These are phyloP conservation scores for Nicotiana tabacum DNA, from an alignment of 257 asterid genomes.

Conservation along the genomic window DNA sequence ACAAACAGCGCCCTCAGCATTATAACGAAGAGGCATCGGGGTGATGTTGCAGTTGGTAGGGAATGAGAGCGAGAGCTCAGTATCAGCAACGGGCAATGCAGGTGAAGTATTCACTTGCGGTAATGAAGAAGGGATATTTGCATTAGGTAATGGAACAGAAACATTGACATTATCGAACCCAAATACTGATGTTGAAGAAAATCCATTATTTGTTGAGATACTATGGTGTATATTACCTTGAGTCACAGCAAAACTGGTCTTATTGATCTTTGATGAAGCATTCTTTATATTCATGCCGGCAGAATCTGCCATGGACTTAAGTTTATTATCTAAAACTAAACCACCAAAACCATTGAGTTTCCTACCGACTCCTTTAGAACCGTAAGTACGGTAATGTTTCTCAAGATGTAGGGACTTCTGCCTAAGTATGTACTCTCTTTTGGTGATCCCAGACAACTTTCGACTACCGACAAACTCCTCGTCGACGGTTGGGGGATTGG, in stretches of 20 bases:
- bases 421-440: conserved; percentile 65
- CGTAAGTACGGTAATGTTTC: conserved; percentile 56
- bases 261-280: conserved; percentile 35
- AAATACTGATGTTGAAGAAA: conserved; percentile 47
- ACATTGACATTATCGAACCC: conserved; percentile 32
- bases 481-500: conserved; percentile 37
- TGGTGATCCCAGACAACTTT: conserved; percentile 66
- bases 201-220: conserved; percentile 35
- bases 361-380: conserved; percentile 63
- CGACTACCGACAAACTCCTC: conserved; percentile 62
- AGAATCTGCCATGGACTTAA: conserved; percentile 60
- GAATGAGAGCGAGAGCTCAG: conserved; percentile 82
- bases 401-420: conserved; percentile 74
- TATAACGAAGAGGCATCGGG: conserved; percentile 51
- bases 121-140: conserved; percentile 31
- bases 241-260: conserved; percentile 35
- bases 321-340: conserved; percentile 71
- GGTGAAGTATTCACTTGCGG: conserved; percentile 27
- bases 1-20: conserved; percentile 30
- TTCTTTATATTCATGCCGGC: conserved; percentile 47
- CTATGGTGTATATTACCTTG: conserved; percentile 33
- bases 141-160: conserved; percentile 29
- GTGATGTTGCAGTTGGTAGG: conserved; percentile 50
- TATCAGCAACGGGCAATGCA: conserved; percentile 64
- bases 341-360: conserved; percentile 58